These are phyloP conservation scores for Arabis alpina DNA, from an alignment of 345 rosid species.

Conservation along the genomic window DNA sequence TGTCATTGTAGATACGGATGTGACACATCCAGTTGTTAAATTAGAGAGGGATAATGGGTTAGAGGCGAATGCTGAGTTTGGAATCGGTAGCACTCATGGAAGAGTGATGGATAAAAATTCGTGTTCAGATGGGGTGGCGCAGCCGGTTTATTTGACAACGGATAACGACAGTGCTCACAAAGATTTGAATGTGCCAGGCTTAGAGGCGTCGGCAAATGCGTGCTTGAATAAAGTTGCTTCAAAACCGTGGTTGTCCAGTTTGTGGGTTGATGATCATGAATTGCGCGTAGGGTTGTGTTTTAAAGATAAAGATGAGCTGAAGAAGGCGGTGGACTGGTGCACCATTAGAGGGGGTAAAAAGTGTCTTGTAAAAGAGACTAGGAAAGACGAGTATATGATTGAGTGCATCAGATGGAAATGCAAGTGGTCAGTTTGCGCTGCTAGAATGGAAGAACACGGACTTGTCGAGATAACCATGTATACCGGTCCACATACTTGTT, in stretches of 20 bases:
- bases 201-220: neutral
- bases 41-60: slow-evolving; percentile 19
- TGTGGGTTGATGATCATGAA: slow-evolving; percentile 32
- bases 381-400: neutral
- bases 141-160: neutral
- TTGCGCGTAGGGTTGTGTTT: slow-evolving; percentile 1
- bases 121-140: neutral
- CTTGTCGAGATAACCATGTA: slow-evolving; percentile 12
- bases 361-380: neutral
- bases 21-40: neutral
- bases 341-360: slow-evolving; percentile 9
- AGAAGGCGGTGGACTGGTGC: slow-evolving; percentile 31
- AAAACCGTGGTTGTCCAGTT: neutral
- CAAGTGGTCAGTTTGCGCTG: slow-evolving; percentile 6
- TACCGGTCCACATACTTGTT: slow-evolving; percentile 12
- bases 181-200: neutral
- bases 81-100: neutral
- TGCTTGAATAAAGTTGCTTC: neutral
- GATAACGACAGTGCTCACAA: neutral
- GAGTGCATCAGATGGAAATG: slow-evolving; percentile 33
- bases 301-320: slow-evolving; percentile 17
- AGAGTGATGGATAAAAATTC: neutral
- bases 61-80: neutral
- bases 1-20: neutral
- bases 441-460: slow-evolving; percentile 17